Evolutionary conservation across 331 rosid species (phyloP).

Genomic region (Prunus yedoensis): DNA sequence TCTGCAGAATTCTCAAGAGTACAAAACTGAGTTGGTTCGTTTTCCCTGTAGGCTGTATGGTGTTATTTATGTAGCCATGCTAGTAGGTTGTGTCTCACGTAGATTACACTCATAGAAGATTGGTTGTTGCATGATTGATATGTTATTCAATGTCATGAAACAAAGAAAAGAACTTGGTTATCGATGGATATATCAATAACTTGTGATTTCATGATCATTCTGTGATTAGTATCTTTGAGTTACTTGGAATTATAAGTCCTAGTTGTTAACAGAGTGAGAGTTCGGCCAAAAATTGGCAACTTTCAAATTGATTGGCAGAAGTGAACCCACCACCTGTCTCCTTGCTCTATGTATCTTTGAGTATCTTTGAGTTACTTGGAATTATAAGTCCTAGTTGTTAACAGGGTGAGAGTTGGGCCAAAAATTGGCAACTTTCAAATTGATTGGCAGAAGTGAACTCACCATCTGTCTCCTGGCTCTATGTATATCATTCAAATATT

Average conservation of each 20-base stretch:
- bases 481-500: background rate
- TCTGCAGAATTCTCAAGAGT: conserved; percentile 1
- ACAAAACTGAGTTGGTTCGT: background rate
- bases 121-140: background rate
- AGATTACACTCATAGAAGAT: background rate
- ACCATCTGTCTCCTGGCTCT: background rate
- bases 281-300: background rate
- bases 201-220: background rate
- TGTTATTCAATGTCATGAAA: background rate
- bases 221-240: background rate
- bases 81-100: background rate
- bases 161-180: background rate
- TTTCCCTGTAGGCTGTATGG: background rate
- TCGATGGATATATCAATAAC: background rate
- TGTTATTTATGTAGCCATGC: background rate
- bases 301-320: background rate
- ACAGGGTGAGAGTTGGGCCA: background rate
- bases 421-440: background rate
- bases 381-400: background rate
- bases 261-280: background rate
- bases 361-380: background rate
- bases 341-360: background rate
- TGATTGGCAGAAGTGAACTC: background rate
- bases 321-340: background rate
- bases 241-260: background rate